Evolutionary conservation across 177 flowering plant genomes (phyloP).

Genomic region (Vitis hybrid): DNA sequence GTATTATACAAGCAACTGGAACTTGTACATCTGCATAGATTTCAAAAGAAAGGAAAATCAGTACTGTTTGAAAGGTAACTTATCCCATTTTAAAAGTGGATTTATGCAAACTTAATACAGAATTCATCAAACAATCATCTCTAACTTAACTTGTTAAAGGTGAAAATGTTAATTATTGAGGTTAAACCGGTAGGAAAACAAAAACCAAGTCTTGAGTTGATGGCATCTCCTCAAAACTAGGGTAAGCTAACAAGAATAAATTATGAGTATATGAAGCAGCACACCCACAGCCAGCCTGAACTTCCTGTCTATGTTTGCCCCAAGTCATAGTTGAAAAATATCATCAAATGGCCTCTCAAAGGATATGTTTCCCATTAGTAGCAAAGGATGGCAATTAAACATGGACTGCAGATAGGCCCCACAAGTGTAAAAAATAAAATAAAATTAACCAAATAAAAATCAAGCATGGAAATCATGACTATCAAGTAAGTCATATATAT

Average conservation of each 20-base stretch:
- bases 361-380: background rate
- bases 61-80: background rate
- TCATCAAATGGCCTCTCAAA: constrained; percentile 1
- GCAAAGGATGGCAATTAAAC: constrained; percentile 1
- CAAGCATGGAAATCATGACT: background rate
- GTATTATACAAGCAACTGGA: constrained; percentile 59
- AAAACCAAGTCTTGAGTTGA: too few species aligned
- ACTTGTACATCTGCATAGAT: constrained; percentile 55
- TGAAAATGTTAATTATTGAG: too few species aligned
- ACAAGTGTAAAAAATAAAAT: background rate
- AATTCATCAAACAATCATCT: too few species aligned
- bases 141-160: too few species aligned
- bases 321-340: background rate
- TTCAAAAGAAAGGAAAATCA: constrained; percentile 11
- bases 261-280: too few species aligned
- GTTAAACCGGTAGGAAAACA: too few species aligned
- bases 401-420: background rate
- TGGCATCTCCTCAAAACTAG: background rate
- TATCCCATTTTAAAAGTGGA: background rate
- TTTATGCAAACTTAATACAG: too few species aligned
- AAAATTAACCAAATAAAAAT: too few species aligned
- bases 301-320: background rate
- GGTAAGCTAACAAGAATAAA: too few species aligned
- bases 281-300: background rate
- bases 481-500: background rate